Base-by-base conservation (phyloP, 306 rosid genomes). In the Potentilla sterilis region DNA sequence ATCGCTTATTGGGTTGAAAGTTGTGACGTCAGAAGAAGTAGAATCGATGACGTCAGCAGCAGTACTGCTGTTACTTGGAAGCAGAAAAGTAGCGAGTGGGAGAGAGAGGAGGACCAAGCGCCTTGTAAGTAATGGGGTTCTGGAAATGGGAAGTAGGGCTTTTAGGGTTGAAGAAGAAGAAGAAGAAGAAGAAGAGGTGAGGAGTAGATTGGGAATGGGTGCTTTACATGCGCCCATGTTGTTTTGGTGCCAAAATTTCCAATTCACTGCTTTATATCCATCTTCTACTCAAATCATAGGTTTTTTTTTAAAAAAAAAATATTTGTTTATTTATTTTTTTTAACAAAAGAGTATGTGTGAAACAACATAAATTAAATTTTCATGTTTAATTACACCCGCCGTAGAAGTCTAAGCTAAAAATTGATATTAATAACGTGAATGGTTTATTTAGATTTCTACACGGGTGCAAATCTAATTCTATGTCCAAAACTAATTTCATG, bases 101-200 rank as follows among this genome's bases (percentile, higher is more conserved):
- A 89, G 80, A 57, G 91, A 83, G 48, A 89, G 77, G 77, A 90
- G 87, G 72, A 92, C 73, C 76, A 80, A 59, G 18, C 91, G 92
- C 80, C 96, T 81, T 6, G 48, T 83, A 18, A 82, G 64, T 67
- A 78, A 55, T 67, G 72, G 84, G 67, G 69, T 55, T 71, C 47
- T 81, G 68, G 71, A 63, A 61, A 72, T 57, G 67, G 88, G 57
- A 74, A 68, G 80, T 65, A 42, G 51, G 75, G 73, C 7, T 37
- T 13, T 70, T 63, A 63, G 55, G 71, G 73, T 15, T 46, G 35
- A 70, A 0, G 79, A 69, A 2, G 86, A 75, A 6, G 81, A 68
- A 8, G 85, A 73, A 18, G 49, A 75, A 32, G 73, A 49, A 44
- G 83, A 48, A 43, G 55, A 73, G 71, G 55, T 18, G 28, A 37